Base-by-base conservation (phyloP, 768 basidiomycete genomes). In the Psilocybe cubensis region DNA sequence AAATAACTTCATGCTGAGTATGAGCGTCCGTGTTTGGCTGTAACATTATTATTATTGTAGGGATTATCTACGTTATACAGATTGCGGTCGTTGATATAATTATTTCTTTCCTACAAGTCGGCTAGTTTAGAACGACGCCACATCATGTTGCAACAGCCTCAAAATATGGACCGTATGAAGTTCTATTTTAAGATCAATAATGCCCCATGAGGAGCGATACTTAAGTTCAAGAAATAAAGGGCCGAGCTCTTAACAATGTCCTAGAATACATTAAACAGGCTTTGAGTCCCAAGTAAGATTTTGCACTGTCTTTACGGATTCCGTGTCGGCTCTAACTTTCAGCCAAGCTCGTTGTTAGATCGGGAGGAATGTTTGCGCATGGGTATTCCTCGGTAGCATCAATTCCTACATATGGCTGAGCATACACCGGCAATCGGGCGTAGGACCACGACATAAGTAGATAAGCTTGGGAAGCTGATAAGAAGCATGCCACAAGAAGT, bases 331-430 rank as follows among this genome's bases (percentile, higher is more conserved):
- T 33, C 31, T 33, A 33, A 38, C 35, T 17, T 11, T 18, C n/a
- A 18, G 24, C 47, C 28, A 17, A 29, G 31, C 23, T 49, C 47
- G 31, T 29, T 49, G 28, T 49, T 49, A 49, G 47, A 49, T 49
- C 47, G 47, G 47, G 47, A 14, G 6, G 17, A 45, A 10, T 49
- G 33, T 49, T 49, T 49, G 47, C n/a, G n/a, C 47, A 28, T 49
- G 47, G 28, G 47, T 41, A 41, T 31, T 17, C 51, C 27, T 31
- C 47, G 27, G 25, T 31, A 49, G 47, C 23, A 25, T 17, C 28
- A 17, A 28, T n/a, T 46, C 27, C 35, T n/a, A 11, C 14, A 14
- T 38, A 38, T 38, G n/a, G 35, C 12, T 4, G 35, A 14, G 11
- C 35, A 38, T 14, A 14, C 7, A 38, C 35, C 35, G 35, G 14